Conservation (phyloP, 140 eudicot species). For the Flaveria floridana region DNA sequence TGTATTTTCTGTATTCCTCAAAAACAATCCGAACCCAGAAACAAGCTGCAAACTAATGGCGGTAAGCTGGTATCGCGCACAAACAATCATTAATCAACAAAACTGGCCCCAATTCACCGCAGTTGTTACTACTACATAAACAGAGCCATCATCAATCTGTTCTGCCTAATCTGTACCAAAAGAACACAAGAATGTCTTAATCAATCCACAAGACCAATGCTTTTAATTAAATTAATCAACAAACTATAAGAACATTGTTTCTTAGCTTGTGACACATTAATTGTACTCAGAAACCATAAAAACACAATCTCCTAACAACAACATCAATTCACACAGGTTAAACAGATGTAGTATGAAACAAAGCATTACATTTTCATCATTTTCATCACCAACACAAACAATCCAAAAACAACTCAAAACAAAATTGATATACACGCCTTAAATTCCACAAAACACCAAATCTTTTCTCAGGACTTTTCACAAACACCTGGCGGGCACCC, state of each 20-base stretch:
- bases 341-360: conserved; percentile 4
- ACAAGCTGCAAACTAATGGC: conserved; percentile 33
- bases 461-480: conserved; percentile 18
- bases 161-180: conserved; percentile 36
- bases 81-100: conserved; percentile 36
- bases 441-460: not conserved
- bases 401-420: not conserved
- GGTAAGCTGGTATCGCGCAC: not conserved
- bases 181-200: conserved; percentile 5
- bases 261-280: not conserved
- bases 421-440: not conserved
- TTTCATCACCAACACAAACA: not conserved
- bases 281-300: conserved; percentile 5
- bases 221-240: not conserved
- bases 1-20: not conserved
- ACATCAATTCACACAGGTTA: not conserved
- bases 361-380: not conserved
- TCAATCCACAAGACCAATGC: not conserved
- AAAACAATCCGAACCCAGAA: conserved; percentile 28
- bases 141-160: conserved; percentile 4
- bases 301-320: not conserved
- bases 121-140: conserved; percentile 8
- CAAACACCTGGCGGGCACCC: conserved; percentile 21
- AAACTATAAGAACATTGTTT: not conserved
- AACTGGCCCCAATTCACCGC: conserved; percentile 13